Evolutionary conservation across 2,329 filamentous ascomycete genomes (phyloP).

Genomic region (Clarireedia paspali): DNA sequence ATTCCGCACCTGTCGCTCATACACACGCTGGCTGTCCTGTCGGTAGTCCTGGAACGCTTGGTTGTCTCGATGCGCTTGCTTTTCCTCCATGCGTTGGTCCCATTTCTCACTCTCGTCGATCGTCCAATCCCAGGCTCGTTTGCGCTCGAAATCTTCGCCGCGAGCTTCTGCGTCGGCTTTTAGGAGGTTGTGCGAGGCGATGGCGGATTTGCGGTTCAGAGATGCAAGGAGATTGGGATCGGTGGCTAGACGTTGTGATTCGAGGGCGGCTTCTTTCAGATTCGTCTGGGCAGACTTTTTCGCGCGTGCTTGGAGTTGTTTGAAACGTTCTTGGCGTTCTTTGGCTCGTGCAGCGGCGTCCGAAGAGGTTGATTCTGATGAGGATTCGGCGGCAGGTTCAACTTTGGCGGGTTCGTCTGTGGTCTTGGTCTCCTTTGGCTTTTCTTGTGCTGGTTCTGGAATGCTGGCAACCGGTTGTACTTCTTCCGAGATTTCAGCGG

Average conservation of each 20-base stretch:
- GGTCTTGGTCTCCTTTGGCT: constrained; percentile 5
- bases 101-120: constrained; percentile 88
- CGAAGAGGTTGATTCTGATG: constrained; percentile 16
- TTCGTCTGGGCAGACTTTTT: constrained; percentile 67
- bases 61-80: constrained; percentile 70
- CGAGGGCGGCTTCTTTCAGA: constrained; percentile 73
- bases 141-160: constrained; percentile 92
- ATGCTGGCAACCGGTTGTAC: constrained; percentile 4
- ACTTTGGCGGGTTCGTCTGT: background rate
- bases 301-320: constrained; percentile 74
- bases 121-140: constrained; percentile 98
- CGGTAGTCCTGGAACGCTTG: constrained; percentile 86
- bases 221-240: constrained; percentile 71
- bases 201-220: constrained; percentile 77
- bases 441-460: constrained; percentile 5
- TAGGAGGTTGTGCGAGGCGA: constrained; percentile 85
- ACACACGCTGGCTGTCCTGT: constrained; percentile 82
- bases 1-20: constrained; percentile 81
- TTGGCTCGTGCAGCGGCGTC: constrained; percentile 41
- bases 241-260: constrained; percentile 70
- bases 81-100: constrained; percentile 87
- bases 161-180: constrained; percentile 82
- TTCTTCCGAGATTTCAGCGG: constrained; percentile 14
- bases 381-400: constrained; percentile 9
- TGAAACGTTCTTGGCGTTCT: constrained; percentile 75